Evolutionary conservation across 495 filamentous ascomycete species (phyloP), one percentile per base, ranked within the genome.

Genomic region (Aspergillus nidulans): DNA sequence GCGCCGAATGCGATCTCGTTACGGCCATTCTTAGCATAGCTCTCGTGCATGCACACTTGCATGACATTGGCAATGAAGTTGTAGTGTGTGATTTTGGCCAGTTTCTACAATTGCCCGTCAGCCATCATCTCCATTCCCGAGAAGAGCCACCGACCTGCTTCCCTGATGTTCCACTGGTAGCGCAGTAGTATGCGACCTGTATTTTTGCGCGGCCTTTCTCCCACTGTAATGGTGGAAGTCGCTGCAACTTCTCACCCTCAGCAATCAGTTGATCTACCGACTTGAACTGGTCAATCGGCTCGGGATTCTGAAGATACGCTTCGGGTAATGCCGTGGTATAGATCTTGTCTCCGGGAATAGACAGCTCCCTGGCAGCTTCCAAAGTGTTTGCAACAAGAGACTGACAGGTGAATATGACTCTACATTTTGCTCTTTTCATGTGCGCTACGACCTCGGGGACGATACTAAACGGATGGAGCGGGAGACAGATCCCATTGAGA

Each of bases 161-260:
- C 12, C 58, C 58, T 8, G 58, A 61, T 23, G 58, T 61, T 6
- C 58, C 58, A 24, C 58, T 56, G 2, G 58, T 56, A 19, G 53
- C 38, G 26, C 53, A 61, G 20, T 49, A 50, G 32, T 49, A 61
- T 15, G 58, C 58, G 6, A 56, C 49, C 13, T 53, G 54, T 6
- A 38, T 41, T 23, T 52, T 52, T 12, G 30, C 49, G 5, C 39
- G 53, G 4, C 58, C 49, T 28, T 47, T 39, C 25, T 54, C 38
- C 57, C 52, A 51, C 4, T 41, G 5, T 30, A 55, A 28, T 1
- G 52, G 2, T 18, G 57, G 51, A 19, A 59, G n/a, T 20, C 42
- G 6, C 8, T 40, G 32, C n/a, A 58, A 23, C 15, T 53, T 43
- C 34, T 34, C 32, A 1, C 55, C 55, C 19, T 47, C 23, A 1